These are phyloP conservation scores for Trichoderma sp. DNA, from an alignment of 2,329 filamentous ascomycete species.

Conservation along the genomic window DNA sequence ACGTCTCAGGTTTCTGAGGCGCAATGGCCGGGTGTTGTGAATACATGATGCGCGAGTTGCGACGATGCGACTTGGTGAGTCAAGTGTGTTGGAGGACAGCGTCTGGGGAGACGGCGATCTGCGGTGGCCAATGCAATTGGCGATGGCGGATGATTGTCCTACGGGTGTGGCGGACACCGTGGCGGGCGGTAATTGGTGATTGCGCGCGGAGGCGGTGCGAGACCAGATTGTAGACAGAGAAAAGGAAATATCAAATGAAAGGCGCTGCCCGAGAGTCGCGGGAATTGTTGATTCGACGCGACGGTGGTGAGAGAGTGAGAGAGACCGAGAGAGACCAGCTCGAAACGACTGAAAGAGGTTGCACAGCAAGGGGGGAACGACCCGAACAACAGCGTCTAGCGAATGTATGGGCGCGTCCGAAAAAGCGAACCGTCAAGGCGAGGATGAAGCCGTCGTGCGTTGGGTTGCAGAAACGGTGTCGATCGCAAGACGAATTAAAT, in stretches of 20 bases:
- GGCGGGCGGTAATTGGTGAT: background rate
- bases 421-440: slow-evolving; percentile 42
- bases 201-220: slow-evolving; percentile 1
- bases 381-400: slow-evolving; percentile 47
- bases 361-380: slow-evolving; percentile 27
- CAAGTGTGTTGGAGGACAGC: background rate
- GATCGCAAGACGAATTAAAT: slow-evolving; percentile 21
- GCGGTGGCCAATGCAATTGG: slow-evolving; percentile 16
- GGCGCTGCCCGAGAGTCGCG: slow-evolving; percentile 36
- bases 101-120: background rate
- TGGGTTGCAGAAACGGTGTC: background rate
- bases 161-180: background rate
- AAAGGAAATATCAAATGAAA: slow-evolving; percentile 21
- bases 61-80: slow-evolving; percentile 3
- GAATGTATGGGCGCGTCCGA: slow-evolving; percentile 35
- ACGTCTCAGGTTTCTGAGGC: slow-evolving; percentile 96
- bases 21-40: slow-evolving; percentile 83
- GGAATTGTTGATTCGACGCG: slow-evolving; percentile 21
- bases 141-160: slow-evolving; percentile 5
- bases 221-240: background rate
- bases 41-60: slow-evolving; percentile 59
- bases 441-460: slow-evolving; percentile 19
- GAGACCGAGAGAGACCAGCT: slow-evolving; percentile 44
- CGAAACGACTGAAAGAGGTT: slow-evolving; percentile 34
- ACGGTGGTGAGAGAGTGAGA: slow-evolving; percentile 24